Base-by-base conservation (phyloP, 2,329 filamentous ascomycete species). In the Verticillium tricorpus region DNA sequence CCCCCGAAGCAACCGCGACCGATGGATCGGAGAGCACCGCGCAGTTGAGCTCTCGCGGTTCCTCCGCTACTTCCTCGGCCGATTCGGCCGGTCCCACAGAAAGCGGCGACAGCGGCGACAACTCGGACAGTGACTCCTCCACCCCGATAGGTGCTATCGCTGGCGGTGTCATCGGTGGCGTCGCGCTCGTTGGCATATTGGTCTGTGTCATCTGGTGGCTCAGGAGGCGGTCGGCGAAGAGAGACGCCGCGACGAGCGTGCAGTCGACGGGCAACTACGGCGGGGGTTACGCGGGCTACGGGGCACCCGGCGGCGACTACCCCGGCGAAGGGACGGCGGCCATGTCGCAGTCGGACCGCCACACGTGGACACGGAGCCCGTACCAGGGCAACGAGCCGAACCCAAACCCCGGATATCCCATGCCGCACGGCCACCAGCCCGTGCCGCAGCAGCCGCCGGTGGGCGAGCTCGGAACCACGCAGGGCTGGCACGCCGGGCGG, bases 131-230 rank as follows among this genome's bases (percentile, higher is more conserved):
- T 22, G 37, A 12, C 34, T 57, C 57, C 12, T 32, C 25, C 4
- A 32, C 14, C 4, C 39, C 57, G 5, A 8, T 59, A 8, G 39
- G 37, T 19, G 57, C 57, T 25, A 50, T 59, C n/a, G 57, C 31
- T 14, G 57, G 57, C n/a, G 57, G 58, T 14, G 57, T 59, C 14
- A 14, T 59, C 14, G 57, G 57, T 8, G 57, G 57, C 31, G n/a
- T 59, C 31, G 39, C 39, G 7, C 25, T 50, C 25, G 15, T 50
- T 11, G 57, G 8, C 15, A 32, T 50, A 15, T 14, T 32, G 14
- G 57, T 25, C 3, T 25, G 7, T 25, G 28, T 25, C 25, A 19
- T 45, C 31, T 59, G 37, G 22, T 59, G 25, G 7, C 39, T 52
- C n/a, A 22, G 39, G 25, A 25, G 37, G 7, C 39, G 57, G 3